These are phyloP conservation scores for Stachybotrys echinatus DNA, from an alignment of 2,329 filamentous ascomycete species.

Conservation along the genomic window DNA sequence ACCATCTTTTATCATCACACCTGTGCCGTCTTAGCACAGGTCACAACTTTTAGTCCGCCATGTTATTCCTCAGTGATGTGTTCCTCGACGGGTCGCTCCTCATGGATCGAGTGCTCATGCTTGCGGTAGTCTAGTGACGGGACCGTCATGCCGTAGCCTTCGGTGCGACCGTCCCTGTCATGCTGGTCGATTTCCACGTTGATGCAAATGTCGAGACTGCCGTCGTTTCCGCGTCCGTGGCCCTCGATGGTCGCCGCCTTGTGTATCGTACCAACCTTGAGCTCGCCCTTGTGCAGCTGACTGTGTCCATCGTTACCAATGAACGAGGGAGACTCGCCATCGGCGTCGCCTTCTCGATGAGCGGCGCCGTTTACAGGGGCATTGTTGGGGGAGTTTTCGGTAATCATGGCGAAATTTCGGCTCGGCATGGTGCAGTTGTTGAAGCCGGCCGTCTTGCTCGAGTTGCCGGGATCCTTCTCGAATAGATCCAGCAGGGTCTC, in stretches of 20 bases:
- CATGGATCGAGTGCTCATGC: not conserved
- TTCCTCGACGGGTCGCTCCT: not conserved
- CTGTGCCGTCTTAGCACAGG: no score
- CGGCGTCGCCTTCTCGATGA: conserved; percentile 11
- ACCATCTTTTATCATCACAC: no score
- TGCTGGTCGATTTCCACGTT: conserved; percentile 84
- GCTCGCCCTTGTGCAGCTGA: conserved; percentile 70
- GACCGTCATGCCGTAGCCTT: conserved; percentile 81
- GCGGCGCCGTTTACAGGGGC: conserved; percentile 17
- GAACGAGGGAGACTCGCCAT: conserved; percentile 20
- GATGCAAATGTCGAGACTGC: conserved; percentile 73
- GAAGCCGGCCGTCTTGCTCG: conserved; percentile 64
- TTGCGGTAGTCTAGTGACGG: conserved; percentile 53
- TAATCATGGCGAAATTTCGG: conserved; percentile 87
- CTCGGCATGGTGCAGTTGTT: conserved; percentile 90
- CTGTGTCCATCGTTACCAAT: conserved; percentile 59
- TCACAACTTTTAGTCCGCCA: no score
- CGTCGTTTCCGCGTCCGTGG: conserved; percentile 51
- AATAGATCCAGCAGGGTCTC: conserved; percentile 95
- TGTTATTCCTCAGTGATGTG: not conserved
- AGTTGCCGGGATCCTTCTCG: conserved; percentile 75
- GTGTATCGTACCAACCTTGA: conserved; percentile 72
- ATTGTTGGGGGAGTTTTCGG: conserved; percentile 72
- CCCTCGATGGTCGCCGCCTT: conserved; percentile 58
- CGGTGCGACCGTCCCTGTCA: conserved; percentile 73